These are phyloP conservation scores for Herpetomonas tarakana DNA, from an alignment of 208 protist species.

Conservation along the genomic window DNA sequence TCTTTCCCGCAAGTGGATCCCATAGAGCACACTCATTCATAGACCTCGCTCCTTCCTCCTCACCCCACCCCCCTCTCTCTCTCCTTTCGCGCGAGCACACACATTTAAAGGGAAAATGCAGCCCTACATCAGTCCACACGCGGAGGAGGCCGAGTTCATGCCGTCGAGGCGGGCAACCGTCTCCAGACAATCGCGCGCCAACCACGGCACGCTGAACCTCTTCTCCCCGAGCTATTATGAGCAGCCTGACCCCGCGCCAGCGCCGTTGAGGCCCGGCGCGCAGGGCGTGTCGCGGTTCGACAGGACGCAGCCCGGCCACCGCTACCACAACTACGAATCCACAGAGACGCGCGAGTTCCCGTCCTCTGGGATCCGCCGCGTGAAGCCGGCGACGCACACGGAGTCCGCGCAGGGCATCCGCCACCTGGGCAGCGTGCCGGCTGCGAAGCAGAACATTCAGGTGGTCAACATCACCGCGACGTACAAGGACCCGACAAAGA, in stretches of 20 bases:
- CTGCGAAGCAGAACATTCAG: constrained; percentile 58
- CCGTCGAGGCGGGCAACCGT: constrained; percentile 19
- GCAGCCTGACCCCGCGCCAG: background rate
- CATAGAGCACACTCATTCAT: too few species aligned
- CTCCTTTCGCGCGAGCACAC: too few species aligned
- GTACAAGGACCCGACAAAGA: constrained; percentile 66
- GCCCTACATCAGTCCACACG: constrained; percentile 22
- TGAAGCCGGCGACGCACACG: constrained; percentile 17
- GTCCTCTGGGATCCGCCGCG: constrained; percentile 34
- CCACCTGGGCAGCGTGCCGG: constrained; percentile 31
- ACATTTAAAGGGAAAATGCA: too few species aligned
- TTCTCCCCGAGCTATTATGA: constrained; percentile 13
- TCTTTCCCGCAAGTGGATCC: too few species aligned
- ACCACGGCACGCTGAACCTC: constrained; percentile 44
- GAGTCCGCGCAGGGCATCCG: constrained; percentile 65
- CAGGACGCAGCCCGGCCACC: too few species aligned
- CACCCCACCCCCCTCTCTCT: too few species aligned
- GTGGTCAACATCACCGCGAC: constrained; percentile 70
- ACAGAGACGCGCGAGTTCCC: constrained; percentile 62
- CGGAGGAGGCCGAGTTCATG: constrained; percentile 10
- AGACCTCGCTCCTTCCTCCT: too few species aligned
- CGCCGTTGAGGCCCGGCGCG: background rate
- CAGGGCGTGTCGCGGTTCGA: too few species aligned
- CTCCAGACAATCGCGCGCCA: constrained; percentile 14
- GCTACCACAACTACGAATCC: constrained; percentile 42